A percentile compares a stretch with the other conserved stretches of the same genome.
These are phyloP conservation scores for Podaxis rugospora DNA, from an alignment of 768 basidiomycete genomes.

Conservation along the genomic window DNA sequence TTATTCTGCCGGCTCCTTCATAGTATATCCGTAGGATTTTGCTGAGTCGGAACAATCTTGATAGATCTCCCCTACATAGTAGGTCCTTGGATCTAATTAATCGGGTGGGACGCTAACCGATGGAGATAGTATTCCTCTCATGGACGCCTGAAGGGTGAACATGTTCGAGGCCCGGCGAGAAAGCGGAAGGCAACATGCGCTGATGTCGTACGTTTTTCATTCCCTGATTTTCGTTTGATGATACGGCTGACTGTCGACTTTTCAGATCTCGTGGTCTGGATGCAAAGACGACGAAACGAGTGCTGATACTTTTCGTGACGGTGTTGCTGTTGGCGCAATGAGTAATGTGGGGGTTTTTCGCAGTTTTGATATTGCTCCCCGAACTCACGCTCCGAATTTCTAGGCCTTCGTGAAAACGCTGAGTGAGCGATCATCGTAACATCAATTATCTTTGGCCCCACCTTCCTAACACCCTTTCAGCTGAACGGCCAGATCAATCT, in stretches of 20 bases:
- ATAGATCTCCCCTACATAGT: conserved; percentile 48
- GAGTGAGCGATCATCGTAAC: conserved; percentile 23
- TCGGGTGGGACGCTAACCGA: neutral
- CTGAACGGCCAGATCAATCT: conserved; percentile 50
- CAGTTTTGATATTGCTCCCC: neutral
- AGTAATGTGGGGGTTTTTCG: conserved; percentile 53
- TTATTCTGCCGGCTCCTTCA: neutral
- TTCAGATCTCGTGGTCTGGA: conserved; percentile 66
- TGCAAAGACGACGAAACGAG: conserved; percentile 72
- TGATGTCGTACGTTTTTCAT: conserved; percentile 51
- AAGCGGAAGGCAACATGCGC: conserved; percentile 54
- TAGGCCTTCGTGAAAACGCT: conserved; percentile 62
- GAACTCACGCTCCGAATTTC: neutral
- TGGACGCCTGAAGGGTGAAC: conserved; percentile 45
- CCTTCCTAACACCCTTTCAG: conserved; percentile 18
- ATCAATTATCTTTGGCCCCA: neutral
- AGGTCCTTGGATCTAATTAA: conserved; percentile 14
- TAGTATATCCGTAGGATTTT: neutral
- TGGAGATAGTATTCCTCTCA: conserved; percentile 51
- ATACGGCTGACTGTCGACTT: neutral
- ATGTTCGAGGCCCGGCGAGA: conserved; percentile 29
- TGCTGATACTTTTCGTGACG: conserved; percentile 61
- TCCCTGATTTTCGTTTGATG: neutral
- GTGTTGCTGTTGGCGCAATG: conserved; percentile 74
- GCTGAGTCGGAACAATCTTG: neutral